Evolutionary conservation across 116 monocot genomes (phyloP), one percentile per base, ranked within the genome.

Genomic region (Phalaenopsis hybrid): DNA sequence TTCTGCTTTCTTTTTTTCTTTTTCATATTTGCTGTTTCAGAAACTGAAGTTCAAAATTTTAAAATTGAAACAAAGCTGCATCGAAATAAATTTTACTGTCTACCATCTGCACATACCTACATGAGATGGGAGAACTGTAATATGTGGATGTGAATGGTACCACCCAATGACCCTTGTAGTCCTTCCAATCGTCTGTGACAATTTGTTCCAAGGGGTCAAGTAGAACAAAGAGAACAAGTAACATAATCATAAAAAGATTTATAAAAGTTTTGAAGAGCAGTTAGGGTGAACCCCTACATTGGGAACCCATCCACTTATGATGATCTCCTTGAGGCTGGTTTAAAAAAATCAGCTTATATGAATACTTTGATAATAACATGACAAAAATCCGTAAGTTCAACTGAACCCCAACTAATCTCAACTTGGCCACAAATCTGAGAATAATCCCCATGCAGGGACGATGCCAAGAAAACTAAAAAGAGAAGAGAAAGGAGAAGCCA

Each of bases 91-190:
- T 37, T 33, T 41, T 41, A 11, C 41, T 72, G 72, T 16, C 72
- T 72, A 72, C 33, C 75, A 75, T 20, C 18, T 45, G 8, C 46
- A 31, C 94, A 73, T 93, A 99, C 95, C 99, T 74, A 99, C 93
- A 84, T 95, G 95, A 59, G 99, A 99, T 80, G 99, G 99, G 61
- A 95, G 89, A 79, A 99, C 99, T 31, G 99, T 99, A 79, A 93
- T 93, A 79, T 99, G 99, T 63, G 99, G 99, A 89, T 99, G 99
- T 69, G 99, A 99, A 85, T 99, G 99, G 83, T 99, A 99, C 99
- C 99, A 99, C 28, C 99, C 99, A 78, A 99, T 99, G 73, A 99
- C 99, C 82, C 99, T 88, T 67, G 99, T 99, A 44, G 92, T 93
- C 78, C 85, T 84, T 73, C 99, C 99, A 25, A 93, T 92, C 76